Conservation (phyloP, 169 alveolate species). For the Toxoplasma gondii region DNA sequence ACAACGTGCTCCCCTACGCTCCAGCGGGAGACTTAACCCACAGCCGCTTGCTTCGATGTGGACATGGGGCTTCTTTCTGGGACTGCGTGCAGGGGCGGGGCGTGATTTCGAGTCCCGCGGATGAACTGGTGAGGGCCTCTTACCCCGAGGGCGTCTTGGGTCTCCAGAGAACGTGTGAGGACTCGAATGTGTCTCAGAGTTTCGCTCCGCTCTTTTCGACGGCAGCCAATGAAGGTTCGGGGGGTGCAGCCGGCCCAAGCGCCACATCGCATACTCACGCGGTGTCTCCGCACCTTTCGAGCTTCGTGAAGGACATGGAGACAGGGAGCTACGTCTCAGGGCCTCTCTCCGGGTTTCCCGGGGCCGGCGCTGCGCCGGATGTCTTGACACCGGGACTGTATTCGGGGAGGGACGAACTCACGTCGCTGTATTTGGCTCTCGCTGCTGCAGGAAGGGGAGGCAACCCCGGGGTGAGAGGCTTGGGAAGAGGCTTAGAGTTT, state of each 20-base stretch:
- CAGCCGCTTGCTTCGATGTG: too few relatives aligned
- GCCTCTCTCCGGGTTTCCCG: not conserved
- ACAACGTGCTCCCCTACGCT: too few relatives aligned
- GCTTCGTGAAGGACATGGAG: not conserved
- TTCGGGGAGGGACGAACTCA: constrained; percentile 5
- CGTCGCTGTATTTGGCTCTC: constrained; percentile 11
- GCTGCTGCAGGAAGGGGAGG: not conserved
- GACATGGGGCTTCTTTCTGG: too few relatives aligned
- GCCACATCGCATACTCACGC: not conserved
- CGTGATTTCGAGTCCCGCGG: not conserved
- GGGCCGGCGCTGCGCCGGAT: not conserved
- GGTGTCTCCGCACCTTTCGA: not conserved
- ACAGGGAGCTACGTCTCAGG: not conserved
- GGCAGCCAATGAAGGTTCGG: not conserved
- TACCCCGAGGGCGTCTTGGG: not conserved
- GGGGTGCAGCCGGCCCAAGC: not conserved
- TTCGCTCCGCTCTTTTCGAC: not conserved
- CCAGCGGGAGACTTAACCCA: too few relatives aligned
- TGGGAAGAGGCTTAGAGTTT: not conserved
- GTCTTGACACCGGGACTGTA: not conserved
- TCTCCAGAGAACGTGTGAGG: not conserved
- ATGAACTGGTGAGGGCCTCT: not conserved
- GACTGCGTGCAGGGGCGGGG: too few relatives aligned
- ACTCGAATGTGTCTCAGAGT: not conserved
- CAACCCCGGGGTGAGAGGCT: not conserved